Base-by-base conservation (phyloP, 148 eudicot genomes). In the Spergularia bocconei region DNA sequence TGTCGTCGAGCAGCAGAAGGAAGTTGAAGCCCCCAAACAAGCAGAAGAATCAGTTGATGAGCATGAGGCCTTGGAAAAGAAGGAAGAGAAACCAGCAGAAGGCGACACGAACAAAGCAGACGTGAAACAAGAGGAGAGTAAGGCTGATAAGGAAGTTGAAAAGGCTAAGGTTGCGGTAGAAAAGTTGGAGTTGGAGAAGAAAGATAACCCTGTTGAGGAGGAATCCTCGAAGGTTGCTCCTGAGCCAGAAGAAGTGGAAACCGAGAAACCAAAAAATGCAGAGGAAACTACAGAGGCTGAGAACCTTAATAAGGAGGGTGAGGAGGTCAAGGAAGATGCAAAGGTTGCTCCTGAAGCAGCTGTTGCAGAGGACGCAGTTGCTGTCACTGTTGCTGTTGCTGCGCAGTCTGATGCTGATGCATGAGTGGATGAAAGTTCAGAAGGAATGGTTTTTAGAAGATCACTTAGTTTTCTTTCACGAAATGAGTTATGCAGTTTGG, bases 151-250 rank as follows among this genome's bases (percentile, higher is more conserved):
- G 39, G 54, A 19, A 15, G 17, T 48, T 2, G 55, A 38, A 8
- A 29, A 75, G 13, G 54, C 20, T 11, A 53, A 63, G n/a, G 17
- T 9, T 2, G 48, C 21, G 71, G 1, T 59, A 29, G 47, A 75
- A 57, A 64, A 67, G 54, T n/a, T 69, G 10, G 60, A 33, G 23
- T 47, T 44, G 56, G 72, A 75, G 55, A 39, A 54, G 15, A 67
- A 75, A 48, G 21, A 62, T 29, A n/a, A 11, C 16, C 41, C 51
- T 60, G 23, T 57, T 38, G 77, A 33, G 51, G 73, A 76, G 47
- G 79, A 69, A 25, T 77, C 79, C 53, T 77, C 74, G 1, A 77
- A 77, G 69, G 79, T 77, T 10, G 79, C 62, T 0, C 79, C 79
- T 50, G 79, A 77, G 53, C 79, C 79, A 9, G 72, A 77, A 41